Conservation (phyloP, 2,329 filamentous ascomycete species). For the Torrubiella hemipterigena region DNA sequence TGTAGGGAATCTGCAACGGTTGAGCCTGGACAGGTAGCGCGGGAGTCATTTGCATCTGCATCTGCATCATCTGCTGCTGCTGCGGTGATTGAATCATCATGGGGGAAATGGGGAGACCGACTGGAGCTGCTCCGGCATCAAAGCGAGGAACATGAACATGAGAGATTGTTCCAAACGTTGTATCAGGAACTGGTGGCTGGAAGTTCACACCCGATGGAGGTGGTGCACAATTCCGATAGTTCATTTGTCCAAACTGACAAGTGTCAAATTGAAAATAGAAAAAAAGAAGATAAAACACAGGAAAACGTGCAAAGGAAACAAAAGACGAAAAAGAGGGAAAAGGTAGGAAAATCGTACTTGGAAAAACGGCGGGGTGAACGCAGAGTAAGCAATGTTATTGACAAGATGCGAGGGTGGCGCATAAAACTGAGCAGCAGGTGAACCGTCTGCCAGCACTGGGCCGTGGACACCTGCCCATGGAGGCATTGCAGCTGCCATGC, state of each 20-base stretch:
- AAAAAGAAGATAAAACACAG: slow-evolving; percentile 4
- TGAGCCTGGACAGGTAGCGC: too few species aligned
- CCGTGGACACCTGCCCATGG: not conserved
- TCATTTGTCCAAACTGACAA: slow-evolving; percentile 5
- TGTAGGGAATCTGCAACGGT: too few species aligned
- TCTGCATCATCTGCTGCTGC: too few species aligned
- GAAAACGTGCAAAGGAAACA: not conserved
- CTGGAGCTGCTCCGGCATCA: slow-evolving; percentile 22
- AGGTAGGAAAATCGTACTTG: not conserved
- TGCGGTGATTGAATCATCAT: slow-evolving; percentile 15
- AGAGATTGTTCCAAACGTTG: slow-evolving; percentile 39
- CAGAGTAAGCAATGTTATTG: slow-evolving; percentile 5
- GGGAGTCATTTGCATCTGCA: too few species aligned
- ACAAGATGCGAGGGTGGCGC: slow-evolving; percentile 5
- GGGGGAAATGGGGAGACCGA: slow-evolving; percentile 21
- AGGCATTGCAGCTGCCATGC: not conserved
- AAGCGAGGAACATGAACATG: slow-evolving; percentile 45
- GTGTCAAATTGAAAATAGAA: not conserved
- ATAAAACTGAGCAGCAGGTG: slow-evolving; percentile 6
- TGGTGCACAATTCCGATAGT: slow-evolving; percentile 30
- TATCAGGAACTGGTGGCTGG: slow-evolving; percentile 47
- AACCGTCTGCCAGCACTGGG: slow-evolving; percentile 5
- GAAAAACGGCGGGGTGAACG: not conserved
- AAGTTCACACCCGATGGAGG: slow-evolving; percentile 35
- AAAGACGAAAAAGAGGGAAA: not conserved